Evolutionary conservation across 768 basidiomycete genomes (phyloP).

Genomic region (Hygrocybe punicea): DNA sequence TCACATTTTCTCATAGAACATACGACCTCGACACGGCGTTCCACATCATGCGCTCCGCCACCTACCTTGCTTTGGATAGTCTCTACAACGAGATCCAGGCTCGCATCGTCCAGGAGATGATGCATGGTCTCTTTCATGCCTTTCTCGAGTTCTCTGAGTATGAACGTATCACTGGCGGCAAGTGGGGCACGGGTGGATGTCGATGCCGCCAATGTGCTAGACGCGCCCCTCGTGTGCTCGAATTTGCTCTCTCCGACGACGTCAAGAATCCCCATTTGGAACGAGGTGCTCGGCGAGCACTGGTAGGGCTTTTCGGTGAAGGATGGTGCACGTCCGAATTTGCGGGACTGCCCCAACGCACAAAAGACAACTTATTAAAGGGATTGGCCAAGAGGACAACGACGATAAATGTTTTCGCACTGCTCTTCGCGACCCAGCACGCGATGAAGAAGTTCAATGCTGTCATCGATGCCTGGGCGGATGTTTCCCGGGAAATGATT

Average conservation of each 20-base stretch:
- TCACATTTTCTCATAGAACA: conserved; percentile 86
- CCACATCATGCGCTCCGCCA: conserved; percentile 78
- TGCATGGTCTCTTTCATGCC: conserved; percentile 85
- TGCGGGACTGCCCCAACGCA: conserved; percentile 60
- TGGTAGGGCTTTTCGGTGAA: conserved; percentile 83
- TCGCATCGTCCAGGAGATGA: conserved; percentile 81
- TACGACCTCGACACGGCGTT: conserved; percentile 93
- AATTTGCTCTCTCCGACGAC: conserved; percentile 74
- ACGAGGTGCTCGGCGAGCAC: conserved; percentile 64
- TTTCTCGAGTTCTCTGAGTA: conserved; percentile 78
- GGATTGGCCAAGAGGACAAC: conserved; percentile 69
- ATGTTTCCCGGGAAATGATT: conserved; percentile 64
- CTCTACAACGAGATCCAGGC: conserved; percentile 80
- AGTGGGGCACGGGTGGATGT: conserved; percentile 83
- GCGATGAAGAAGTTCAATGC: conserved; percentile 53
- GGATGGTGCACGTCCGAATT: conserved; percentile 87
- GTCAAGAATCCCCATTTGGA: conserved; percentile 71
- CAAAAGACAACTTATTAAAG: conserved; percentile 65
- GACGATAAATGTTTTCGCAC: conserved; percentile 60
- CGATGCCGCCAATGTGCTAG: conserved; percentile 80
- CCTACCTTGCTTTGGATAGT: conserved; percentile 70
- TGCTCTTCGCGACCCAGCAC: conserved; percentile 64
- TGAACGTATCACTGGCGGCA: conserved; percentile 65
- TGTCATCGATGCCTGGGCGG: conserved; percentile 71
- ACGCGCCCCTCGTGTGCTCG: conserved; percentile 77